Percentiles rank a stretch among this genome's conserved stretches.
Evolutionary conservation across 2,329 filamentous ascomycete genomes (phyloP).

Genomic region (Xylaria sp.): DNA sequence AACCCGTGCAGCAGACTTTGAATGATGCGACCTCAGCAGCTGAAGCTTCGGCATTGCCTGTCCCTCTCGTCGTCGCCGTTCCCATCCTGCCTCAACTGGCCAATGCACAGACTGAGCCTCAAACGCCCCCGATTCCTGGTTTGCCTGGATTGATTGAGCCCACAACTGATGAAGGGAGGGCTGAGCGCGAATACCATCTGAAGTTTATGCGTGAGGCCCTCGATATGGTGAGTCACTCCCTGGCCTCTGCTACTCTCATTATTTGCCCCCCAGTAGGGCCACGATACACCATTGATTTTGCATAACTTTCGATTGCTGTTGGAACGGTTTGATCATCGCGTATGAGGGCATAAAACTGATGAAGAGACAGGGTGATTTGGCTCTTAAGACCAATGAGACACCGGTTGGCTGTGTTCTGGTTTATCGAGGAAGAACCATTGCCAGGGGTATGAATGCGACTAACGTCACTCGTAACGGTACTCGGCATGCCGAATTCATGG

Average conservation of each 20-base stretch:
- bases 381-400: slow-evolving; percentile 87
- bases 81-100: slow-evolving; percentile 39
- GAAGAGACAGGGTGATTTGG: slow-evolving; percentile 77
- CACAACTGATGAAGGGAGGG: slow-evolving; percentile 50
- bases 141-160: slow-evolving; percentile 51
- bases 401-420: slow-evolving; percentile 97
- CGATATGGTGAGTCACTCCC: slow-evolving; percentile 72
- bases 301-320: background rate
- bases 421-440: slow-evolving; percentile 80
- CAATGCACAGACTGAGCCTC: slow-evolving; percentile 31
- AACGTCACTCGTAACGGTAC: slow-evolving; percentile 92
- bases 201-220: slow-evolving; percentile 87
- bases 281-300: background rate
- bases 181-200: slow-evolving; percentile 59
- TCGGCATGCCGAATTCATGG: slow-evolving; percentile 94
- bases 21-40: slow-evolving; percentile 37
- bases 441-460: slow-evolving; percentile 95
- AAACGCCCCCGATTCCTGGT: slow-evolving; percentile 37
- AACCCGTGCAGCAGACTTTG: slow-evolving; percentile 32
- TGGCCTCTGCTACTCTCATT: background rate
- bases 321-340: background rate
- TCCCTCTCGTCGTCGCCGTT: slow-evolving; percentile 44
- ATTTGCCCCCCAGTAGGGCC: slow-evolving; percentile 3
- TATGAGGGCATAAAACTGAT: slow-evolving; percentile 41
- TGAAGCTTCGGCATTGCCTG: slow-evolving; percentile 43